Conservation (phyloP, 2,329 filamentous ascomycete species). For the Aspergillus sp. region DNA sequence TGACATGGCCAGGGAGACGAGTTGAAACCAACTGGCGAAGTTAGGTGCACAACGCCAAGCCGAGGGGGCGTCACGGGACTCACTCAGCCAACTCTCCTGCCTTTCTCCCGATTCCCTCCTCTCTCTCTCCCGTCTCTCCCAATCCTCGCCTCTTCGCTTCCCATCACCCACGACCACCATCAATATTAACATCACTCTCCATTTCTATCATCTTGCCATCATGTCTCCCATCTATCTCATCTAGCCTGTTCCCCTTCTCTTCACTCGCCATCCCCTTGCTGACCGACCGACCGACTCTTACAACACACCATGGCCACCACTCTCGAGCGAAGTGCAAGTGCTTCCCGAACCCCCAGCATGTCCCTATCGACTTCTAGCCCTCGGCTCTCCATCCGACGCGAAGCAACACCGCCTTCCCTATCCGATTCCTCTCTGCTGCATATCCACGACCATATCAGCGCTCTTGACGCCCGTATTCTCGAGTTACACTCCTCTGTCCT, state of each 20-base stretch:
- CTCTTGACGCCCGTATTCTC: slow-evolving; percentile 28
- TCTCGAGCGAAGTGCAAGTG: slow-evolving; percentile 28
- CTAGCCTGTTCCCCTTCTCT: not conserved
- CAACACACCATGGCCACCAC: slow-evolving; percentile 22
- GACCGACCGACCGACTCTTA: no score
- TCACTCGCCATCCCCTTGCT: not conserved
- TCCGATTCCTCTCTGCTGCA: slow-evolving; percentile 27
- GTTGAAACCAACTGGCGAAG: no score
- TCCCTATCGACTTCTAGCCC: slow-evolving; percentile 29
- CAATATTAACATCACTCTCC: no score
- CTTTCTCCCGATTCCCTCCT: slow-evolving; percentile 6
- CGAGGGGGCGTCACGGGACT: no score
- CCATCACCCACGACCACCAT: slow-evolving; percentile 3
- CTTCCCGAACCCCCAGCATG: slow-evolving; percentile 29
- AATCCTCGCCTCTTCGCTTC: slow-evolving; percentile 7
- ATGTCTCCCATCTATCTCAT: no score
- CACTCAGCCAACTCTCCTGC: no score
- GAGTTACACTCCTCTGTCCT: slow-evolving; percentile 30
- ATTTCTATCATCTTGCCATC: no score
- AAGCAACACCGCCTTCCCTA: slow-evolving; percentile 24
- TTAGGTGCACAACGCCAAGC: no score
- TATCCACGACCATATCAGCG: slow-evolving; percentile 30
- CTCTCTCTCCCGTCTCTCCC: slow-evolving; percentile 3
- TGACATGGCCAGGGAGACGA: no score
- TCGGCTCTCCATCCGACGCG: slow-evolving; percentile 23